Base-by-base conservation (phyloP, 75 land plant species). In the Azolla pinnata region DNA sequence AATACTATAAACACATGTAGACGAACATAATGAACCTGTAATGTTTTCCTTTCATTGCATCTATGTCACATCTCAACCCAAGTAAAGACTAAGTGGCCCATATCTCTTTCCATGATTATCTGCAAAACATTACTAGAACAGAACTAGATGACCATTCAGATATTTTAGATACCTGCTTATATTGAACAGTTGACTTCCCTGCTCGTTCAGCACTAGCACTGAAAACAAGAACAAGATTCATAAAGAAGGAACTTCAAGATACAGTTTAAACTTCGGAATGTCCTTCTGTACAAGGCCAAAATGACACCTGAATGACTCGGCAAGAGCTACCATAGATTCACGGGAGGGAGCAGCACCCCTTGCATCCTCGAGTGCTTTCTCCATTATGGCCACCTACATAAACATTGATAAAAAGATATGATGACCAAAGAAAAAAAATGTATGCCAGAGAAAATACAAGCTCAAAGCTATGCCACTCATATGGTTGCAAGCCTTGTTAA, bases 361-460 rank as follows among this genome's bases (percentile, higher is more conserved):
- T 44, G 66, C 46, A n/a, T 70, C 81, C 58, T 76, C 82, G 66
- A 90, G 57, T 26, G 75, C 74, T 47, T 72, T 62, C 65, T 90
- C 96, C 96, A 90, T 85, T 58, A 81, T 83, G 30, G 62, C 38
- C 50, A 90, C 96, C 90, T 90, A 33, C 10, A 29, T 1, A 10
- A 24, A 52, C 54, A 52, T n/a, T n/a, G n/a, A n/a, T n/a, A n/a
- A n/a, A n/a, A n/a, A n/a, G n/a, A n/a, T n/a, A n/a, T n/a, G n/a
- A n/a, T n/a, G n/a, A n/a, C n/a, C n/a, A n/a, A n/a, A n/a, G n/a
- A n/a, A n/a, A n/a, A n/a, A n/a, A n/a, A n/a, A n/a, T n/a, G n/a
- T n/a, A n/a, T n/a, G n/a, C n/a, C n/a, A n/a, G n/a, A n/a, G n/a
- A n/a, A n/a, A n/a, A n/a, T n/a, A n/a, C n/a, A n/a, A n/a, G n/a